phyloP scores from a whole-genome alignment of 352 stramenopile species.

The Hyaloperonospora arabidopsidis region DNA sequence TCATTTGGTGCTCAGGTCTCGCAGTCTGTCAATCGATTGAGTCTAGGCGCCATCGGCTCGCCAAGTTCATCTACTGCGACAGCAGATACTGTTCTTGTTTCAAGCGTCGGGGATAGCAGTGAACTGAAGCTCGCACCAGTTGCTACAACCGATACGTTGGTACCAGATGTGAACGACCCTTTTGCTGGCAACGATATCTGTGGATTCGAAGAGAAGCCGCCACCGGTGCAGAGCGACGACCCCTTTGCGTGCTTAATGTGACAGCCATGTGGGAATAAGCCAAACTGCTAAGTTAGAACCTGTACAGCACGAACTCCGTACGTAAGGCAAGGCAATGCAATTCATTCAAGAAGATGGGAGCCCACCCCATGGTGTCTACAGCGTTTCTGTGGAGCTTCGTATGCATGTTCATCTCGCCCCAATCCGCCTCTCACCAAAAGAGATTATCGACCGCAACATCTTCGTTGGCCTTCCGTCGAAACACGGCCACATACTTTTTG shows the following conservation, averaged over 20 bases:
- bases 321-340: slow-evolving; percentile 23
- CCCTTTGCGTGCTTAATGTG: slow-evolving; percentile 60
- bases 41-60: slow-evolving; percentile 21
- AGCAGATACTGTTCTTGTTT: slow-evolving; percentile 13
- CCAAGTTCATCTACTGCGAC: slow-evolving; percentile 13
- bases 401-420: too few species aligned
- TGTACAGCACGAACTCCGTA: slow-evolving; percentile 11
- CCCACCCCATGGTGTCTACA: too few species aligned
- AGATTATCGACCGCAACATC: slow-evolving; percentile 52
- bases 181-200: slow-evolving; percentile 64
- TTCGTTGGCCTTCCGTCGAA: slow-evolving; percentile 59
- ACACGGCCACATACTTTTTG: slow-evolving; percentile 86
- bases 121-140: slow-evolving; percentile 6
- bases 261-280: slow-evolving; percentile 8
- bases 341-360: too few species aligned
- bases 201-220: slow-evolving; percentile 38
- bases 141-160: slow-evolving; percentile 13
- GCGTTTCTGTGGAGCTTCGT: too few species aligned
- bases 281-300: slow-evolving; percentile 14
- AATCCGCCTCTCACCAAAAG: slow-evolving; percentile 42
- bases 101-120: slow-evolving; percentile 11
- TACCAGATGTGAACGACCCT: slow-evolving; percentile 34
- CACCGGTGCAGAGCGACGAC: slow-evolving; percentile 43
- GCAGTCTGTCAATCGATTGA: slow-evolving; percentile 24
- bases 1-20: slow-evolving; percentile 27